These are phyloP conservation scores for Aspergillus funiculosus DNA, from an alignment of 495 filamentous ascomycete genomes.

Conservation along the genomic window DNA sequence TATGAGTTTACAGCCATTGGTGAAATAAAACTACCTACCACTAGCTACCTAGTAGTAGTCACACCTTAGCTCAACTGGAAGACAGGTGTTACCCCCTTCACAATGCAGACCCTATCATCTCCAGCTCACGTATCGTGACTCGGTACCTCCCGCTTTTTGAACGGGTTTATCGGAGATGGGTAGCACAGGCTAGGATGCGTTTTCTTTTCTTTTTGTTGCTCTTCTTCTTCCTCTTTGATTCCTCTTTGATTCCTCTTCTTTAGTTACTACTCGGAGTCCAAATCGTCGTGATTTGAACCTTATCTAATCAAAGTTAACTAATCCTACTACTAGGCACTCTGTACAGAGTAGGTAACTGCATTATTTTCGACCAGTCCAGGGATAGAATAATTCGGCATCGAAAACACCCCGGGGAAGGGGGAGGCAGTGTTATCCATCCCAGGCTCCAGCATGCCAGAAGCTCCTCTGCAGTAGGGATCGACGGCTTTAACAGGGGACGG, in stretches of 20 bases:
- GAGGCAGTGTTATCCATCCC: conserved; percentile 31
- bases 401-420: no score
- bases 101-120: conserved; percentile 3
- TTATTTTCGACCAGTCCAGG: no score
- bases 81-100: background rate
- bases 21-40: no score
- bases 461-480: conserved; percentile 21
- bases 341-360: no score
- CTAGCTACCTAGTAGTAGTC: no score
- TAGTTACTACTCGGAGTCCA: background rate
- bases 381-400: no score
- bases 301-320: no score
- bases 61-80: no score
- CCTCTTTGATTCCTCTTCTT: background rate
- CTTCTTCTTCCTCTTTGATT: background rate
- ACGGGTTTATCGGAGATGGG: conserved; percentile 4
- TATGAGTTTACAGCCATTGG: conserved; percentile 3
- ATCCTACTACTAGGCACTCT: no score
- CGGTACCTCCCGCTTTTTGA: conserved; percentile 2
- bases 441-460: conserved; percentile 32
- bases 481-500: conserved; percentile 12
- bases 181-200: conserved; percentile 11
- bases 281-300: no score
- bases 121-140: background rate
- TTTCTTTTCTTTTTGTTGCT: background rate